Conservation (phyloP, 108 stramenopile genomes). For the Cyclotella baltica region DNA sequence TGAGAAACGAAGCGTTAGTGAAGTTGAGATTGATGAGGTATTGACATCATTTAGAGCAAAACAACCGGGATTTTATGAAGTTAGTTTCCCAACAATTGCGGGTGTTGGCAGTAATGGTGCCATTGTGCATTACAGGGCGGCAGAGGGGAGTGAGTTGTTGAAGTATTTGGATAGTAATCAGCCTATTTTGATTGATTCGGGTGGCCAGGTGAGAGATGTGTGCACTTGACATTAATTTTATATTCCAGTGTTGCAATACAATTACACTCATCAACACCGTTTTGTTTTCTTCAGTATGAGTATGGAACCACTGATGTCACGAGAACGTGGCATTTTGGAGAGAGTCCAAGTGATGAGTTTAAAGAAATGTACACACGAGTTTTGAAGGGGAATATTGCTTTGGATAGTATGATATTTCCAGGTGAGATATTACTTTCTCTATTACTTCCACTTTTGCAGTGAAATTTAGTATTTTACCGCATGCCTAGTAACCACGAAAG, state of each 20-base stretch:
- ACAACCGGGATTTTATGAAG: slow-evolving; percentile 83
- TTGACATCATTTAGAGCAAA: slow-evolving; percentile 80
- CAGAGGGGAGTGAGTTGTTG: slow-evolving; percentile 65
- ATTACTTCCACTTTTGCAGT: neutral
- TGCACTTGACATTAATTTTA: neutral
- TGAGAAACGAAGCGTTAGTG: slow-evolving; percentile 76
- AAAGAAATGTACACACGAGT: slow-evolving; percentile 90
- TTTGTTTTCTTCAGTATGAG: slow-evolving; percentile 87
- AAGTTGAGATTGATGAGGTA: slow-evolving; percentile 90
- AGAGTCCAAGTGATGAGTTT: slow-evolving; percentile 75
- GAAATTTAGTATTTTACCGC: neutral
- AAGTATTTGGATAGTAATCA: slow-evolving; percentile 70
- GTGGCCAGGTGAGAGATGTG: neutral
- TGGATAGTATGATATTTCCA: slow-evolving; percentile 93
- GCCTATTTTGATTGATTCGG: slow-evolving; percentile 93
- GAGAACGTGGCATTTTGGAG: slow-evolving; percentile 96
- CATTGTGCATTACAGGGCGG: slow-evolving; percentile 95
- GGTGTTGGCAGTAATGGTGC: slow-evolving; percentile 96
- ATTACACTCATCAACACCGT: neutral
- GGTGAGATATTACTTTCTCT: slow-evolving; percentile 12
- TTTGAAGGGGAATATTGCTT: slow-evolving; percentile 95
- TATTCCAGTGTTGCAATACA: neutral
- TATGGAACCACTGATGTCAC: slow-evolving; percentile 99
- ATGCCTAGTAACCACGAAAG: no score
- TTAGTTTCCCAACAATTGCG: slow-evolving; percentile 95